These are phyloP conservation scores for Dinochytrium kinnereticum DNA, from an alignment of 371 early-diverging fungal species.

Conservation along the genomic window DNA sequence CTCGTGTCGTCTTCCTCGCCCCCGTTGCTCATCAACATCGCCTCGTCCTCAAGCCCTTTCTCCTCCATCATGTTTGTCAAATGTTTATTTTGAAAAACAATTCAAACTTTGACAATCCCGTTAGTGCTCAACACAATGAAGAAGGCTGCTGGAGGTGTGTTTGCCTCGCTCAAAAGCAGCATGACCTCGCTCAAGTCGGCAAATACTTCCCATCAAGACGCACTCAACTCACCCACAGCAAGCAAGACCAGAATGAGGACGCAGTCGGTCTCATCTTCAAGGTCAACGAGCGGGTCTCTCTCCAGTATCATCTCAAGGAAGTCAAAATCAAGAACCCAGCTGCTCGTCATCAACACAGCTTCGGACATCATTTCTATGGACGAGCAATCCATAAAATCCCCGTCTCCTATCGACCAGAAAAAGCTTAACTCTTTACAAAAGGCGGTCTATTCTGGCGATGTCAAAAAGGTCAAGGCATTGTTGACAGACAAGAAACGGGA, in stretches of 20 bases:
- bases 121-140: neutral
- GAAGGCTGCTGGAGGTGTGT: neutral
- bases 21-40: neutral
- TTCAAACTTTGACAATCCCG: neutral
- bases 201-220: neutral
- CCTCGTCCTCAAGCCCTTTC: neutral
- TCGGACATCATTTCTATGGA: neutral
- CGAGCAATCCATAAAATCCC: neutral
- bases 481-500: constrained; percentile 43
- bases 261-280: constrained; percentile 8
- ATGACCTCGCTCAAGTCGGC: neutral
- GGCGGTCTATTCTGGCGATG: constrained; percentile 44
- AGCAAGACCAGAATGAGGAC: neutral
- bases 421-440: constrained; percentile 49
- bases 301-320: neutral
- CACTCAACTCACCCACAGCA: neutral
- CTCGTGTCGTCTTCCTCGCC: neutral
- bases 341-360: neutral
- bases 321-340: neutral
- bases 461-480: constrained; percentile 31
- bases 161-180: neutral
- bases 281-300: neutral
- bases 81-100: neutral
- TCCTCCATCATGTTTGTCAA: neutral
- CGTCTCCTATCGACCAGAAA: constrained; percentile 34